Base-by-base conservation (phyloP, 805 yeast species). In the Wickerhamomyces canadensis region DNA sequence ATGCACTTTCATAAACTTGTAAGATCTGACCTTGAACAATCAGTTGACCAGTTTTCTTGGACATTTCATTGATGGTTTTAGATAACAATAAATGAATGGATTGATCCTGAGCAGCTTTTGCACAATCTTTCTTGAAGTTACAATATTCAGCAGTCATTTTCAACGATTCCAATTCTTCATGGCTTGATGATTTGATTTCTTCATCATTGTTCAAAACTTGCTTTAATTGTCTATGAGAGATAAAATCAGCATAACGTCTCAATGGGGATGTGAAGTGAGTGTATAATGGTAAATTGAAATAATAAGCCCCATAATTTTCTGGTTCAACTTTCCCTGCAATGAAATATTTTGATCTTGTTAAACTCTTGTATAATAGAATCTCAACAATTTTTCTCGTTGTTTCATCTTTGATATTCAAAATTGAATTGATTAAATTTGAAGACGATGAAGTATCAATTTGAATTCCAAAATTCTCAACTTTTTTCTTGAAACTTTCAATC, bases 231-330 rank as follows among this genome's bases (percentile, higher is more conserved):
- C 96, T 77, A 55, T 93, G 98, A 27, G 86, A 98, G 48, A 89
- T 76, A 35, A 86, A 70, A 59, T 93, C 98, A 2, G 95, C 88
- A 58, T 89, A 93, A 52, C 98, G 74, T 58, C 95, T 76, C 55
- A 87, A 67, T 13, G 98, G 98, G 1, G 95, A 76, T n/a, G 85
- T 83, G 66, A 89, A 89, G 61, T 91, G 97, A 0, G 98, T 86
- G 59, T 86, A 93, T 31, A 87, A 66, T 21, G 96, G 95, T 40
- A 84, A 59, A 46, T 87, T 87, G 56, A 82, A 76, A 54, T 84
- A 74, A 61, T 84, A 93, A 53, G 91, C 95, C 10, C 80, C 81
- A 55, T 73, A 76, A 42, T 73, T 77, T 46, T 82, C 91, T 3
- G 85, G 77, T 48, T 87, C 95, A 35, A 80, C 81, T 55, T 80